Percentiles rank a stretch among this genome's conserved stretches.
Conservation (phyloP, 495 filamentous ascomycete genomes). For the Aspergillus wentii region DNA sequence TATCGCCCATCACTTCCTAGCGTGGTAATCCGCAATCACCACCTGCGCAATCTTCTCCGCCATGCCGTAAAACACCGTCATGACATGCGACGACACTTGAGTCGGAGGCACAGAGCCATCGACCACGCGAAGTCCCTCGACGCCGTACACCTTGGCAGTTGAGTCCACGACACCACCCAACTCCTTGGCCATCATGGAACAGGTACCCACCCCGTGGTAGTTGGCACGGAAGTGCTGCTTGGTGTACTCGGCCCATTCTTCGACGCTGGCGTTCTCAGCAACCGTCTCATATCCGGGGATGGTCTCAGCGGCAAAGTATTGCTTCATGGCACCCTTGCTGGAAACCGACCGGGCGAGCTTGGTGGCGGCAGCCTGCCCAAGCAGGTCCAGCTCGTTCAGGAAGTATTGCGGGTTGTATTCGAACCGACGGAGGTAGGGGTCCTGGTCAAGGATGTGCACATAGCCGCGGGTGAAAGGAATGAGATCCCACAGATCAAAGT, state of each 20-base stretch:
- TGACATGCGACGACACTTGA: conserved; percentile 11
- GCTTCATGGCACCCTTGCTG: neutral
- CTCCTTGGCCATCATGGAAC: conserved; percentile 35
- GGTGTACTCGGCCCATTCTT: conserved; percentile 25
- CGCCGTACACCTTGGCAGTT: neutral
- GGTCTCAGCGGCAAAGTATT: conserved; percentile 1
- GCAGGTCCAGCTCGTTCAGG: conserved; percentile 32
- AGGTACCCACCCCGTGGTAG: conserved; percentile 38
- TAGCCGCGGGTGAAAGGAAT: conserved; percentile 43
- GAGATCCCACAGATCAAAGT: conserved; percentile 23
- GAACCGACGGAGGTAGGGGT: conserved; percentile 29
- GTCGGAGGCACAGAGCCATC: conserved; percentile 32
- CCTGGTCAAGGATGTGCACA: conserved; percentile 34
- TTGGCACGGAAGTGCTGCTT: conserved; percentile 15
- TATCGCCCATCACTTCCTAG: neutral
- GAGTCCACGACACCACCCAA: conserved; percentile 37
- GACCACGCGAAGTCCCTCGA: conserved; percentile 22
- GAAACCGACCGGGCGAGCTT: neutral
- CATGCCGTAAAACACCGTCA: conserved; percentile 29
- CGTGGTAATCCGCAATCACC: neutral
- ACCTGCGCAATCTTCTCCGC: conserved; percentile 29
- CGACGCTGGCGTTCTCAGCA: conserved; percentile 37
- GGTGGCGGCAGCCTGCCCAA: conserved; percentile 34
- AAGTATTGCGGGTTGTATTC: conserved; percentile 44
- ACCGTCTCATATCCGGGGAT: conserved; percentile 26